Percentiles rank a stretch among this genome's conserved stretches.
phyloP scores from a whole-genome alignment of 345 rosid species.

The Eucalyptus tenuipes region DNA sequence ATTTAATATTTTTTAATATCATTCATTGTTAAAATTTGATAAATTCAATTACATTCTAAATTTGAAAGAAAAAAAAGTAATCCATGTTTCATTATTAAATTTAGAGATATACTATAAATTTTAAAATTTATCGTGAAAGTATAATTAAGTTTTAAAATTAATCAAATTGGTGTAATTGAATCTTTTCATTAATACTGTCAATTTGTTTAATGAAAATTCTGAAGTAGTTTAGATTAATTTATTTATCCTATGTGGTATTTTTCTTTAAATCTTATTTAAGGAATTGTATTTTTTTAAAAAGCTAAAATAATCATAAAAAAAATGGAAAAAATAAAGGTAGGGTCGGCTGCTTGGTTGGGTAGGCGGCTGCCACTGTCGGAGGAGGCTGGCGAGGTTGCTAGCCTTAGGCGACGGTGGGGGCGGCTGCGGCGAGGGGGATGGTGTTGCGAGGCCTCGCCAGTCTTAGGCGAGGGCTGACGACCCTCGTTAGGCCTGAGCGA shows the following conservation, averaged over 20 bases:
- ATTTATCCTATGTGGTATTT: fast-evolving
- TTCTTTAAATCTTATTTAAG: no score
- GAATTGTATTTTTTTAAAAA: no score
- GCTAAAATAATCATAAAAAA: no score
- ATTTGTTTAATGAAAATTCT: fast-evolving
- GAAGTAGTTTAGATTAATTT: fast-evolving
- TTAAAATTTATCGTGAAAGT: fast-evolving
- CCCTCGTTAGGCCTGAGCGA: fast-evolving
- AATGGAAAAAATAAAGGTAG: fast-evolving
- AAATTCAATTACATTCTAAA: no score
- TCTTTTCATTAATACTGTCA: fast-evolving
- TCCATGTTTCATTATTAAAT: fast-evolving
- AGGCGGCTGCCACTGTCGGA: fast-evolving
- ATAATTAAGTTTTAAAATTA: fast-evolving
- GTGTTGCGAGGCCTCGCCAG: fast-evolving
- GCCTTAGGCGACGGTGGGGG: no score
- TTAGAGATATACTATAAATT: fast-evolving
- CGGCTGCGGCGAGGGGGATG: no score
- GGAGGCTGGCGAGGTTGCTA: no score
- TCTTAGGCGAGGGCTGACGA: fast-evolving
- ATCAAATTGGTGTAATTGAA: fast-evolving
- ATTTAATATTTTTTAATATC: fast-evolving
- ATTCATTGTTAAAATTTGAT: no score
- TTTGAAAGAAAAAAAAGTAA: fast-evolving
- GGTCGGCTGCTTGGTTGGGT: fast-evolving